Evolutionary conservation across 495 filamentous ascomycete genomes (phyloP).

Genomic region (Thermothielavioides terrestris): DNA sequence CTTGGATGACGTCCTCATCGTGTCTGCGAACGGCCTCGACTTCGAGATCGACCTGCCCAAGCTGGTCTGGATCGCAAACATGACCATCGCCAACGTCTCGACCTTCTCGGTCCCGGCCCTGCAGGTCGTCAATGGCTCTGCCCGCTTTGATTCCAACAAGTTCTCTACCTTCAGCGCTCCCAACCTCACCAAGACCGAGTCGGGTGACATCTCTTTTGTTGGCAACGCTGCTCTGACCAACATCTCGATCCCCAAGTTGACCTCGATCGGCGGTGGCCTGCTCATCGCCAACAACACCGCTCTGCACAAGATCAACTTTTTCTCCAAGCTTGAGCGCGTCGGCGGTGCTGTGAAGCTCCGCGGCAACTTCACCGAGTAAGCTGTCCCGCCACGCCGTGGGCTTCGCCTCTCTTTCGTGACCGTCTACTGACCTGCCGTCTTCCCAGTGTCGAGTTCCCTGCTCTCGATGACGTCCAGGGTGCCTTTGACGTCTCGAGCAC

Average conservation of each 20-base stretch:
- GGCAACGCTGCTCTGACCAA: conserved; percentile 68
- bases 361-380: conserved; percentile 77
- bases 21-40: conserved; percentile 56
- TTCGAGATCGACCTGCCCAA: conserved; percentile 60
- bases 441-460: conserved; percentile 58
- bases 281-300: conserved; percentile 81
- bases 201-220: conserved; percentile 69
- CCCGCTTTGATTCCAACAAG: conserved; percentile 76
- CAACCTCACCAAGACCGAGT: conserved; percentile 63
- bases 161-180: conserved; percentile 60
- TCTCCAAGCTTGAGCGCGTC: conserved; percentile 59
- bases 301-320: conserved; percentile 51
- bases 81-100: conserved; percentile 82
- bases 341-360: conserved; percentile 82
- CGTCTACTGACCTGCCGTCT: neutral
- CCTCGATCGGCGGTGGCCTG: conserved; percentile 64
- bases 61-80: conserved; percentile 67
- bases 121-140: conserved; percentile 60
- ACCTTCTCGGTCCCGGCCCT: conserved; percentile 70
- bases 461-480: conserved; percentile 67
- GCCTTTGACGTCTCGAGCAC: conserved; percentile 79
- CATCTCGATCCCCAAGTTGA: conserved; percentile 62
- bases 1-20: conserved; percentile 52
- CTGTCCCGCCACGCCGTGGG: conserved; percentile 3
- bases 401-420: neutral